These are phyloP conservation scores for Mortierella sp. DNA, from an alignment of 371 early-diverging fungal species.

Conservation along the genomic window DNA sequence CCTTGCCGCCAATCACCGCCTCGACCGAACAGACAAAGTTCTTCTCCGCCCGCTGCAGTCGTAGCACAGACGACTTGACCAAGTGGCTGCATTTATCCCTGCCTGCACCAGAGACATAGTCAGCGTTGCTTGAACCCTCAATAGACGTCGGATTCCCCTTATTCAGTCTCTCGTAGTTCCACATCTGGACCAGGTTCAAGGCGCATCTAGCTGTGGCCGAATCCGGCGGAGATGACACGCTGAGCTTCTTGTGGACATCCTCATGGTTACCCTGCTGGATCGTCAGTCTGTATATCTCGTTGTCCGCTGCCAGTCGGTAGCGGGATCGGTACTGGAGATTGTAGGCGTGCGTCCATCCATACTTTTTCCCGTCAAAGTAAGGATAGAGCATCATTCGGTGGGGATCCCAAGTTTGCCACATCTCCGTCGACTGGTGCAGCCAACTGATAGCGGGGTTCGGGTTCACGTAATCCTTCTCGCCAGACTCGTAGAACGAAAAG, in stretches of 20 bases:
- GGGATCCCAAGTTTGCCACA: neutral
- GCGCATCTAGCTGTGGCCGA: neutral
- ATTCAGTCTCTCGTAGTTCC: neutral
- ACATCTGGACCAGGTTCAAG: neutral
- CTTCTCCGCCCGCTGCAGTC: no score
- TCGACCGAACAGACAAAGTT: neutral
- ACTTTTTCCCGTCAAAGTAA: neutral
- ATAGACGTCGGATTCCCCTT: neutral
- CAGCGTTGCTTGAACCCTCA: neutral
- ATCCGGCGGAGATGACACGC: neutral
- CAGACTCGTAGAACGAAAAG: neutral
- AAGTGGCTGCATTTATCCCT: neutral
- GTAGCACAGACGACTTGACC: neutral
- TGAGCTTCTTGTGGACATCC: neutral
- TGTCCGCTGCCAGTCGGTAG: neutral
- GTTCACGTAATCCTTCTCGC: neutral
- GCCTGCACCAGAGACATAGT: neutral
- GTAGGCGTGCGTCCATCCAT: neutral
- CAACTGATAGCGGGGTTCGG: neutral
- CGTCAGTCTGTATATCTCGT: neutral
- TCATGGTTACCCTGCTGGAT: neutral
- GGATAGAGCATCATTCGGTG: neutral
- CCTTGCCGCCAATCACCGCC: neutral
- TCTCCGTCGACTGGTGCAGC: neutral
- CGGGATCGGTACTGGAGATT: neutral